Conservation (phyloP, 305 asterid species). For the Solanum hybrid region DNA sequence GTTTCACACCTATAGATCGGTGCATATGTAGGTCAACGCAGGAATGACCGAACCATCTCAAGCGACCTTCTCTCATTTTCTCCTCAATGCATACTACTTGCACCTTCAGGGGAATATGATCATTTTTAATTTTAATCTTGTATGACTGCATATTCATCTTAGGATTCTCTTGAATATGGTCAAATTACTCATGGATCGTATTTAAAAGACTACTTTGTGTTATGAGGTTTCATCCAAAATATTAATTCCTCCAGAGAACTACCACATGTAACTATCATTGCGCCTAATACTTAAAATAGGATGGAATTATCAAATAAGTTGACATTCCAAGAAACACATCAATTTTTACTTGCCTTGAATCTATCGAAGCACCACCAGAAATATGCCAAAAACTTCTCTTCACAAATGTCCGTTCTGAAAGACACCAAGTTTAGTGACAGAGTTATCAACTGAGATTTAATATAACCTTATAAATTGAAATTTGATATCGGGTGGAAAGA, state of each 20-base stretch:
- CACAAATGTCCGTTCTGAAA: constrained; percentile 62
- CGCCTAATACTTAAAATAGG: background rate
- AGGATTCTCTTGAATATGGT: background rate
- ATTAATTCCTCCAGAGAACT: background rate
- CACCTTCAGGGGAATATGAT: background rate
- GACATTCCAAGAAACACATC: background rate
- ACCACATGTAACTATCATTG: background rate
- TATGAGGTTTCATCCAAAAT: background rate
- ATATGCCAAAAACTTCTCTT: constrained; percentile 87
- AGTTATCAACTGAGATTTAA: constrained; percentile 6
- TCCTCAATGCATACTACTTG: background rate
- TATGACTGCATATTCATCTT: background rate
- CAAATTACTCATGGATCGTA: background rate
- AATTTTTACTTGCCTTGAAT: constrained; percentile 52
- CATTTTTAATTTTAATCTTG: background rate
- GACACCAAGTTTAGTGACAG: constrained; percentile 5
- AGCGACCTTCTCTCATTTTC: background rate
- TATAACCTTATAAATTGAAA: background rate
- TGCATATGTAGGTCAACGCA: background rate
- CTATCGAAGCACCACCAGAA: constrained; percentile 97
- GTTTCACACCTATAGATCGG: background rate
- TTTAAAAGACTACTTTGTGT: background rate
- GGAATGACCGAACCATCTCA: background rate
- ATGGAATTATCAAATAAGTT: background rate
- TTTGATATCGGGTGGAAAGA: background rate